Conservation (phyloP, 2,329 filamentous ascomycete genomes). For the Cladophialophora chaetospira region DNA sequence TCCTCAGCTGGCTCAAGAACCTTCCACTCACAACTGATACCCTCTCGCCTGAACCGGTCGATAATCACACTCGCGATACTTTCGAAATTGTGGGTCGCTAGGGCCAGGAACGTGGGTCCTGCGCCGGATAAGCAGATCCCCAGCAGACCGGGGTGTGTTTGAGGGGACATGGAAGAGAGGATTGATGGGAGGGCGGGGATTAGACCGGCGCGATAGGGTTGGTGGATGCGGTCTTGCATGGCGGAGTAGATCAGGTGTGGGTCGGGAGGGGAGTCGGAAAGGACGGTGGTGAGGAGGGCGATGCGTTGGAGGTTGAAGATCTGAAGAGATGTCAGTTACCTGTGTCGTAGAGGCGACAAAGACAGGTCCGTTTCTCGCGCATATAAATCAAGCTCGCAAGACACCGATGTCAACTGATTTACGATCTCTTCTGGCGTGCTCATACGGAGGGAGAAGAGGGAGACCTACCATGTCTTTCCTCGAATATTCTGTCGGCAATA, state of each 20-base stretch:
- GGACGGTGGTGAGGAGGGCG: slow-evolving; percentile 82
- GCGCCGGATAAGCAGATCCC: slow-evolving; percentile 95
- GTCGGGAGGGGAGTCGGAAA: slow-evolving; percentile 87
- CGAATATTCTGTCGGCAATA: slow-evolving; percentile 77
- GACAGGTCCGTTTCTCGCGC: no score
- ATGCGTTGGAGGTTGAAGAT: slow-evolving; percentile 92
- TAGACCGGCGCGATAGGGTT: slow-evolving; percentile 88
- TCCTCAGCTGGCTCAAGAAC: slow-evolving; percentile 83
- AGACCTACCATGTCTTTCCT: slow-evolving; percentile 75
- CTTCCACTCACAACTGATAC: slow-evolving; percentile 80
- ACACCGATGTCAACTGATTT: no score
- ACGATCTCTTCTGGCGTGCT: no score
- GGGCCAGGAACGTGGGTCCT: slow-evolving; percentile 88
- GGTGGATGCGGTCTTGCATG: slow-evolving; percentile 98
- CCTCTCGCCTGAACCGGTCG: slow-evolving; percentile 62
- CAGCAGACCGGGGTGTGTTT: slow-evolving; percentile 80
- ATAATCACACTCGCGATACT: slow-evolving; percentile 81
- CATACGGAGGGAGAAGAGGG: no score
- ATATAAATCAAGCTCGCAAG: no score
- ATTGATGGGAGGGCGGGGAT: slow-evolving; percentile 92
- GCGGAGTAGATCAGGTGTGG: slow-evolving; percentile 93
- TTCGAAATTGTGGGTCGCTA: slow-evolving; percentile 88
- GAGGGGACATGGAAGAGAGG: slow-evolving; percentile 84
- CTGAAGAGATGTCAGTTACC: no score
- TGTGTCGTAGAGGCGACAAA: no score